Base-by-base conservation (phyloP, 1,284 basidiomycete genomes). In the Cutaneotrichosporon cyanovorans region DNA sequence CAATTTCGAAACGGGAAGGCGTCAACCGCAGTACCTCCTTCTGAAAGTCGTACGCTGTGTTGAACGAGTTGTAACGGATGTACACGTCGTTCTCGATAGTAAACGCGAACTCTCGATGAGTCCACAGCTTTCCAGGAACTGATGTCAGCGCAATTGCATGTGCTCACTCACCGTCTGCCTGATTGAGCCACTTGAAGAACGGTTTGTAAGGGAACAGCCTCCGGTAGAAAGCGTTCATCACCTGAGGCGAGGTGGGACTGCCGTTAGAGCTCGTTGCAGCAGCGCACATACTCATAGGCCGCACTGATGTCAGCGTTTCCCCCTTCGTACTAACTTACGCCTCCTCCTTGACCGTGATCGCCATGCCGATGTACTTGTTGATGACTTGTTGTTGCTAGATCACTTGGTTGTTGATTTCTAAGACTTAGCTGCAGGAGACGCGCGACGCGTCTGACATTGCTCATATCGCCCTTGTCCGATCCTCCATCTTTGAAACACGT, bases 81-180 rank as follows among this genome's bases (percentile, higher is more conserved):
- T 98, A 97, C 5, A 88, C 83, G 59, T 97, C 92, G 50, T 85
- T 86, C 44, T 80, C 79, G 14, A 99, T 80, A 2, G 92, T 96
- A 66, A 96, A 93, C n/a, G 93, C 85, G 67, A 98, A 95, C 69
- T 98, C 93, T 63, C 93, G 84, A 64, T 97, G 81, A 6, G 87
- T 86, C 72, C 87, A 93, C 44, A 87, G 79, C 54, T 80, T 80
- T 5, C 71, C 65, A 1, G 76, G 76, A 21, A 72, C 75, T 77
- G 57, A 21, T 9, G 37, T 46, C 5, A 32, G 41, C 35, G 6
- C 12, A 14, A n/a, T 28, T 32, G 18, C 8, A 37, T 8, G 28
- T 9, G 10, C 12, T 0, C 36, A 37, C 69, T 55, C 45, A 55
- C 77, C 74, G 52, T 87, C 84, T 51, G 85, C 86, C 57, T 96